phyloP scores from a whole-genome alignment of 2,329 filamentous ascomycete genomes.

The Leptodontidium sp. region DNA sequence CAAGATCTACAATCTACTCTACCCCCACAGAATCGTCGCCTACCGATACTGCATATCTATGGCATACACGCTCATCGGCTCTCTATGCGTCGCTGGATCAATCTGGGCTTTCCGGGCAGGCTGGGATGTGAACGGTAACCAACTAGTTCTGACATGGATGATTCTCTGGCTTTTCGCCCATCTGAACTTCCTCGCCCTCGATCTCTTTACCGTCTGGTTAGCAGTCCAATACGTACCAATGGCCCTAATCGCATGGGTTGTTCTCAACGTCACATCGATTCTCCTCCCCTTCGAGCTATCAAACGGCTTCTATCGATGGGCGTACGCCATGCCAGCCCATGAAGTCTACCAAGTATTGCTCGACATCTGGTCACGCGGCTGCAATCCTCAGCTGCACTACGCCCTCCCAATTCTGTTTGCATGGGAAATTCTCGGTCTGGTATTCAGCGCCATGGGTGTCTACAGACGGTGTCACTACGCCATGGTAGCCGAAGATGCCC shows the following conservation, averaged over 20 bases:
- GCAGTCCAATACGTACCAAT: slow-evolving; percentile 52
- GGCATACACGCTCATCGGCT: slow-evolving; percentile 48
- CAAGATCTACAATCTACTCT: slow-evolving; percentile 38
- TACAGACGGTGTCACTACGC: slow-evolving; percentile 47
- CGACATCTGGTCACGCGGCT: slow-evolving; percentile 54
- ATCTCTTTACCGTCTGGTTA: slow-evolving; percentile 48
- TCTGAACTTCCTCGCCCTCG: slow-evolving; percentile 53
- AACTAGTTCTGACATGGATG: slow-evolving; percentile 66
- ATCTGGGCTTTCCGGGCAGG: slow-evolving; percentile 55
- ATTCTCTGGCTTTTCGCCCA: slow-evolving; percentile 68
- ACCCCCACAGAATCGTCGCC: slow-evolving; percentile 41
- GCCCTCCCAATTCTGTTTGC: slow-evolving; percentile 54
- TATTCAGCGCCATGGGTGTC: slow-evolving; percentile 43
- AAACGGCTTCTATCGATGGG: slow-evolving; percentile 67
- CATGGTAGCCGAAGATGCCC: slow-evolving; percentile 41
- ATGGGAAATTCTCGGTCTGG: slow-evolving; percentile 46
- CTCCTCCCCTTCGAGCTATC: slow-evolving; percentile 68
- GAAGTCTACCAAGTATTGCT: slow-evolving; percentile 56
- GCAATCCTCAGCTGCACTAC: slow-evolving; percentile 50
- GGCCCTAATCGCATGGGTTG: slow-evolving; percentile 64
- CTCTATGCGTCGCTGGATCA: slow-evolving; percentile 50
- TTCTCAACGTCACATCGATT: slow-evolving; percentile 67
- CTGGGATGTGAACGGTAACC: slow-evolving; percentile 57
- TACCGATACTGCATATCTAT: slow-evolving; percentile 44
- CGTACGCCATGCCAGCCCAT: slow-evolving; percentile 70